Conservation (phyloP, 805 yeast species). For the Yarrowia keelungensis region DNA sequence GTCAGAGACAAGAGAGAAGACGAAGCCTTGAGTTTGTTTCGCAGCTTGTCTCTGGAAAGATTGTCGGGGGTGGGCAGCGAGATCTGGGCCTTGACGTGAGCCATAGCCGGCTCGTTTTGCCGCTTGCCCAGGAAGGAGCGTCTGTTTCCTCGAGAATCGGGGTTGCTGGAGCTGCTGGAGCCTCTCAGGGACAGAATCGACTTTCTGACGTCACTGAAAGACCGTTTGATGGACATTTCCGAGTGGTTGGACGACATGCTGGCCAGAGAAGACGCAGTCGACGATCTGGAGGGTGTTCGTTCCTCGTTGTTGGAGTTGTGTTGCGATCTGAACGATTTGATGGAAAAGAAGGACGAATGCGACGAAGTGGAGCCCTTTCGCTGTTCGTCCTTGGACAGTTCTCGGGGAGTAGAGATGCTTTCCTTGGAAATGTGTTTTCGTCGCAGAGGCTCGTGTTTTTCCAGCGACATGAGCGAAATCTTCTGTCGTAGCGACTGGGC, state of each 20-base stretch:
- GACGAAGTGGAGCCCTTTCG: constrained; percentile 32
- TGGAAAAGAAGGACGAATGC: constrained; percentile 33
- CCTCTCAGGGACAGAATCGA: constrained; percentile 29
- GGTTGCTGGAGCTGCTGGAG: constrained; percentile 26
- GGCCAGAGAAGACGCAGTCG: constrained; percentile 37
- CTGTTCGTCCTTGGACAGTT: constrained; percentile 20
- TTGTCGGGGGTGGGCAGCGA: constrained; percentile 67
- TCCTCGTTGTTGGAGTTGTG: constrained; percentile 25
- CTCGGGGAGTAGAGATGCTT: constrained; percentile 21
- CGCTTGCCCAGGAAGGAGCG: constrained; percentile 28
- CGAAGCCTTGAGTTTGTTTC: constrained; percentile 60
- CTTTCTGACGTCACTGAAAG: constrained; percentile 40
- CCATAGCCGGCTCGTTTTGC: constrained; percentile 30
- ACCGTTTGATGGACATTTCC: constrained; percentile 40
- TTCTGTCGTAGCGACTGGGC: constrained; percentile 31
- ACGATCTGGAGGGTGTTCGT: constrained; percentile 28
- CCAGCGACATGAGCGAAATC: constrained; percentile 33
- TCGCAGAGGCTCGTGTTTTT: constrained; percentile 28
- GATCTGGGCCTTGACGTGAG: constrained; percentile 54
- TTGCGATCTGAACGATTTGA: constrained; percentile 36
- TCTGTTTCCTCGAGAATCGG: constrained; percentile 35
- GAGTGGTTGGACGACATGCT: constrained; percentile 37
- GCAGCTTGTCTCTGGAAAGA: constrained; percentile 61
- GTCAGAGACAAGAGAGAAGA: constrained; percentile 56
- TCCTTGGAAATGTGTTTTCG: constrained; percentile 33